Percentiles rank a stretch among this genome's conserved stretches.
phyloP scores from a whole-genome alignment of 140 eudicot genomes.

The Bidens hawaiensis region DNA sequence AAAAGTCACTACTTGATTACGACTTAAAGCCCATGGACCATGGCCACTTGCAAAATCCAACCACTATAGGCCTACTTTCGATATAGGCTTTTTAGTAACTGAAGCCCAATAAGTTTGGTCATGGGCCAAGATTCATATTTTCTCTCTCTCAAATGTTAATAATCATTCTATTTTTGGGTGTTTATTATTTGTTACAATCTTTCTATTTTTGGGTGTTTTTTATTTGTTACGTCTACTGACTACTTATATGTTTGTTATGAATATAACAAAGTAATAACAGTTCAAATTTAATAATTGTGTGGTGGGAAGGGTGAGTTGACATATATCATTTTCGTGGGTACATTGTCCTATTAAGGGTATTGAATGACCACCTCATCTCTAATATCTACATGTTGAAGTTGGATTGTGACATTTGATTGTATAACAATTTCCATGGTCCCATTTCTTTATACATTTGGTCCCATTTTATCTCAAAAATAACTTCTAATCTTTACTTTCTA shows the following conservation, averaged over 20 bases:
- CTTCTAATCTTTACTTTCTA: constrained; percentile 6
- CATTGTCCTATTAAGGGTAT: constrained; percentile 31
- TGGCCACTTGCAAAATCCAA: not conserved
- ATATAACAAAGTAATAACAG: not conserved
- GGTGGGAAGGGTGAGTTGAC: constrained; percentile 21
- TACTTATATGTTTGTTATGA: not conserved
- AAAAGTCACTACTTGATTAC: no score
- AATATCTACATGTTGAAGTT: constrained; percentile 39
- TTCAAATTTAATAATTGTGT: constrained; percentile 6
- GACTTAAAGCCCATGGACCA: not conserved
- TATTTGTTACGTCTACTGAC: not conserved
- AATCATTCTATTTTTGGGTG: not conserved
- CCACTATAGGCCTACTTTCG: not conserved
- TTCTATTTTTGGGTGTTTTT: not conserved
- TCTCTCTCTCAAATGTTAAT: not conserved
- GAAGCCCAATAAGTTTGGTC: not conserved
- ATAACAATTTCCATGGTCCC: constrained; percentile 35
- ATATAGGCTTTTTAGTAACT: not conserved
- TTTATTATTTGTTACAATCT: not conserved
- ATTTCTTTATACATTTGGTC: constrained; percentile 33
- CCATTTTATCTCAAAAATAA: constrained; percentile 28
- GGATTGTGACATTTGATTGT: constrained; percentile 40
- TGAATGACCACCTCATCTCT: constrained; percentile 45
- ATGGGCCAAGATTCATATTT: not conserved
- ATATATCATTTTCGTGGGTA: constrained; percentile 34